Conservation (phyloP, 2,329 filamentous ascomycete species). For the Cryphonectria radicalis region DNA sequence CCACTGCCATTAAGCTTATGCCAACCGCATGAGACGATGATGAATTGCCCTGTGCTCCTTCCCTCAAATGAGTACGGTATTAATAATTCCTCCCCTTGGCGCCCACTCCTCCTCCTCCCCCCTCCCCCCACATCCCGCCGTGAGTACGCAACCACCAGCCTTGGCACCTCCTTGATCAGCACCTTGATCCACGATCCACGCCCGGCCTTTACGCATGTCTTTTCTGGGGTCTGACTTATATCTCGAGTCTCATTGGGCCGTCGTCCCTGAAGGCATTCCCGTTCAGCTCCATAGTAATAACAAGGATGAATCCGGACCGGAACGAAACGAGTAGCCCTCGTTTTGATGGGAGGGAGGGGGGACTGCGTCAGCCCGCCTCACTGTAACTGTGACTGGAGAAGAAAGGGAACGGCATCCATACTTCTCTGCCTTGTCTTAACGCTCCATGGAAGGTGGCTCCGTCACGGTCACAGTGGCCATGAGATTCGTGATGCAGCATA, state of each 20-base stretch:
- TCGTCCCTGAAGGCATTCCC: background rate
- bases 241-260: background rate
- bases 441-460: background rate
- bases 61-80: background rate
- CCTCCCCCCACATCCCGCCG: background rate
- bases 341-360: background rate
- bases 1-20: background rate
- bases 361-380: too few relatives aligned
- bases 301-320: background rate
- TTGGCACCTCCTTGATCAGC: constrained; percentile 12
- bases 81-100: constrained; percentile 3
- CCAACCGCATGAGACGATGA: background rate
- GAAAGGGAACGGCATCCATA: background rate
- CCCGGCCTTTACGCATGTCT: background rate
- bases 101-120: background rate
- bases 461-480: background rate
- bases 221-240: background rate
- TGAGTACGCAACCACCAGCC: background rate
- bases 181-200: background rate
- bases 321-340: background rate
- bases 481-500: background rate
- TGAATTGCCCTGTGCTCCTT: background rate
- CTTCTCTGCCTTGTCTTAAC: background rate
- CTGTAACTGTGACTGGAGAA: too few relatives aligned
- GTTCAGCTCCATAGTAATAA: background rate